Percentiles rank a stretch among this genome's conserved stretches.
phyloP scores from a whole-genome alignment of 192 early-diverging fungal species.

The Coemansia pectinata region DNA sequence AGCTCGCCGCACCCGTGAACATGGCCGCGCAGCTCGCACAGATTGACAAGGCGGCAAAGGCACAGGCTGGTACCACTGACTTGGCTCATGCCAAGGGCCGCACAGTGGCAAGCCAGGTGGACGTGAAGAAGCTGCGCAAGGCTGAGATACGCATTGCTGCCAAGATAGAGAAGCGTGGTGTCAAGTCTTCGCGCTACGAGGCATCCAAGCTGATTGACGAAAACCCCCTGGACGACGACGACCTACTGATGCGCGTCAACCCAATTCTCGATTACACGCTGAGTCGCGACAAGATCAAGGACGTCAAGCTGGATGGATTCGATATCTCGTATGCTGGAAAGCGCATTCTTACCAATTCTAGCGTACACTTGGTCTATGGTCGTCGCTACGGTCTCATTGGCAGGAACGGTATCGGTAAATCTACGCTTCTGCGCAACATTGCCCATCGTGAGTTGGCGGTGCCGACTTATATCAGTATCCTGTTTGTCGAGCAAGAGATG shows the following conservation, averaged over 20 bases:
- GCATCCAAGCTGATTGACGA: slow-evolving; percentile 71
- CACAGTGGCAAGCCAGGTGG: slow-evolving; percentile 70
- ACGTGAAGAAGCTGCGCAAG: slow-evolving; percentile 81
- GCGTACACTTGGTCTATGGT: slow-evolving; percentile 79
- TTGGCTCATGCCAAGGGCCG: slow-evolving; percentile 69
- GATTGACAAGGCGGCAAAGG: slow-evolving; percentile 60
- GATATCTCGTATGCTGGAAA: slow-evolving; percentile 94
- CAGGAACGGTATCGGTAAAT: slow-evolving; percentile 87
- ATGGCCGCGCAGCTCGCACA: slow-evolving; percentile 71
- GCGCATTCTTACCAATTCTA: slow-evolving; percentile 88
- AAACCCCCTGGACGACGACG: slow-evolving; percentile 64
- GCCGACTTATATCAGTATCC: slow-evolving; percentile 88
- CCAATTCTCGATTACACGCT: slow-evolving; percentile 83
- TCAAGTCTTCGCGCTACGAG: slow-evolving; percentile 68
- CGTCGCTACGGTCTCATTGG: slow-evolving; percentile 96
- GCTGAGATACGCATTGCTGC: slow-evolving; percentile 90
- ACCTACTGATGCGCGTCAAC: slow-evolving; percentile 83
- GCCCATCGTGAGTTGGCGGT: slow-evolving; percentile 83
- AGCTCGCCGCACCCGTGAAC: slow-evolving; percentile 61
- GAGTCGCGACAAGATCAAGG: slow-evolving; percentile 85
- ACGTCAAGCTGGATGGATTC: slow-evolving; percentile 95
- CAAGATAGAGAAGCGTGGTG: slow-evolving; percentile 84
- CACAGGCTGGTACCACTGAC: slow-evolving; percentile 57
- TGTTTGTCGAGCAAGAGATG: slow-evolving; percentile 99
- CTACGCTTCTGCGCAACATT: slow-evolving; percentile 76